phyloP scores from a whole-genome alignment of 2,329 filamentous ascomycete species.

The Monilinia laxa region DNA sequence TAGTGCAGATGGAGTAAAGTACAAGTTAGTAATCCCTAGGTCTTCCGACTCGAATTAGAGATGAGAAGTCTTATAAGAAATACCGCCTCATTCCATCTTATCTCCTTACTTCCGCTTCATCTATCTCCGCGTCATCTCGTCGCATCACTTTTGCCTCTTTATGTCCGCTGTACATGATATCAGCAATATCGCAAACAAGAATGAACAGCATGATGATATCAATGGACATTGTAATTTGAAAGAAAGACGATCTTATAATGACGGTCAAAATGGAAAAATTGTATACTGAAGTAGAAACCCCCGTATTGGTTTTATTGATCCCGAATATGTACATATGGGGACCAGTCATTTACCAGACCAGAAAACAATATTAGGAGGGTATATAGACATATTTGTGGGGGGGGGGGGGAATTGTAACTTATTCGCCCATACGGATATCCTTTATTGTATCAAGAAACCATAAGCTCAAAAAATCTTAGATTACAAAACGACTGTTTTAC shows the following conservation, averaged over 20 bases:
- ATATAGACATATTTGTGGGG: neutral
- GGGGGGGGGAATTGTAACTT: neutral
- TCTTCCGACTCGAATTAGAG: neutral
- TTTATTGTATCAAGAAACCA: too few species aligned
- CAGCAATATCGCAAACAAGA: neutral
- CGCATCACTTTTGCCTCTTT: neutral
- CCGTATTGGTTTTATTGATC: neutral
- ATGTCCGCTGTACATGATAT: neutral
- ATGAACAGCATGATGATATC: neutral
- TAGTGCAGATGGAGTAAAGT: neutral
- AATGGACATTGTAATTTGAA: neutral
- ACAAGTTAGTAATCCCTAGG: neutral
- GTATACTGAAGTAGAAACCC: too few species aligned
- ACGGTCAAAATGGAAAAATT: neutral
- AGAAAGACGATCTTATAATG: neutral
- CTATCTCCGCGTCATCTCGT: too few species aligned
- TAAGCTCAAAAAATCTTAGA: neutral
- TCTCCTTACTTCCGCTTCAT: neutral
- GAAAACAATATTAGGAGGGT: too few species aligned
- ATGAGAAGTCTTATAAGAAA: neutral
- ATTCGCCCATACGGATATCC: too few species aligned
- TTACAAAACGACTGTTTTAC: neutral
- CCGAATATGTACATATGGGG: neutral
- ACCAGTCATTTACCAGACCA: neutral
- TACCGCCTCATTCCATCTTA: neutral